A percentile compares a stretch with the other conserved stretches of the same genome.
Evolutionary conservation across 164 flowering plant genomes (phyloP).

Genomic region (Buxus sempervirens): DNA sequence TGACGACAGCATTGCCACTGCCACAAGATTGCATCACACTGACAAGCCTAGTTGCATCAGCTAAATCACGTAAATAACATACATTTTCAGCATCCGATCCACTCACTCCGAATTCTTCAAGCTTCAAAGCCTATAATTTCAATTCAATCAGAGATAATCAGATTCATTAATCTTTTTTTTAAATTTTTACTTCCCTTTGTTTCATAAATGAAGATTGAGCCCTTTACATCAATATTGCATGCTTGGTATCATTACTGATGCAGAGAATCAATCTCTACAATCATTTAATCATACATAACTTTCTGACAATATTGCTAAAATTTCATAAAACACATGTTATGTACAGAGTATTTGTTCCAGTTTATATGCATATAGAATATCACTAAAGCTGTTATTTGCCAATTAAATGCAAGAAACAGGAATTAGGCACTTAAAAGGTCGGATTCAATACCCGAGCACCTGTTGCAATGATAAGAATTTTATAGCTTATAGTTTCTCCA

Average conservation of each 20-base stretch:
- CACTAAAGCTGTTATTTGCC: not conserved
- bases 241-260: not conserved
- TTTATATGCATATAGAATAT: not conserved
- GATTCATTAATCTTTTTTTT: not conserved
- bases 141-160: conserved; percentile 8
- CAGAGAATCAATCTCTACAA: too few species aligned
- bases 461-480: conserved; percentile 83
- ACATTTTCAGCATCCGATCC: conserved; percentile 89
- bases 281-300: too few species aligned
- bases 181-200: not conserved
- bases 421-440: conserved; percentile 13
- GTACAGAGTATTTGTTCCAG: not conserved
- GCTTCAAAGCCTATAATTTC: conserved; percentile 74
- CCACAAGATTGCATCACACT: conserved; percentile 58
- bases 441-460: conserved; percentile 94
- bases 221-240: not conserved
- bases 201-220: not conserved
- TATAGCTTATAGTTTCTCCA: conserved; percentile 95
- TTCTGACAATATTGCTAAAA: too few species aligned
- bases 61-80: conserved; percentile 81
- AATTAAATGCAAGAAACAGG: not conserved
- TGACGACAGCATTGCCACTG: conserved; percentile 90
- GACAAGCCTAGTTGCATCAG: conserved; percentile 86
- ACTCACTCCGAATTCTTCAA: conserved; percentile 87
- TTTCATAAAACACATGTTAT: too few species aligned